A percentile compares a stretch with the other conserved stretches of the same genome.
These are phyloP conservation scores for Physaria fendleri DNA, from an alignment of 345 rosid species.

Conservation along the genomic window DNA sequence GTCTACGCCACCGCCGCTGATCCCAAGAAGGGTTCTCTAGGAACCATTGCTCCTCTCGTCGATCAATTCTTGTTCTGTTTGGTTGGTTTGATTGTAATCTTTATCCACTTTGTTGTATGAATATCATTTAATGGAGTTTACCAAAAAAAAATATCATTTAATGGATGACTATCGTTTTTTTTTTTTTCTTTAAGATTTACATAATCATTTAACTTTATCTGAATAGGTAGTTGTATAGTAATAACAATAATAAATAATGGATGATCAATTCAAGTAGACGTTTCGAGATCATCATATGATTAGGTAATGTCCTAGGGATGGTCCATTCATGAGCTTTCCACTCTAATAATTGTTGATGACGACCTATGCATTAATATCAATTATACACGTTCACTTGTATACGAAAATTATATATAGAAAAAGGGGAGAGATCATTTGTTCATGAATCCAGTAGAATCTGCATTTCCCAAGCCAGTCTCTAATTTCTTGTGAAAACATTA, in stretches of 20 bases:
- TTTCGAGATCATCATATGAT: slow-evolving; percentile 18
- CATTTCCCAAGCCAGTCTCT: slow-evolving; percentile 83
- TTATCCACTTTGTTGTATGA: slow-evolving; percentile 16
- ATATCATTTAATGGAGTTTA: too few species aligned
- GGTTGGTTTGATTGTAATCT: slow-evolving; percentile 6
- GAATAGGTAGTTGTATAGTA: neutral
- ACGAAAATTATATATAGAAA: neutral
- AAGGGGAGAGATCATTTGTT: slow-evolving; percentile 5
- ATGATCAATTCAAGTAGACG: slow-evolving; percentile 19
- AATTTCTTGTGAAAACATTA: slow-evolving; percentile 37
- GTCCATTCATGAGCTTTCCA: slow-evolving; percentile 97
- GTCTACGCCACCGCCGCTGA: slow-evolving; percentile 96
- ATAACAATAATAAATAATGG: slow-evolving; percentile 3
- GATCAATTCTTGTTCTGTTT: slow-evolving; percentile 1
- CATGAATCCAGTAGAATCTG: slow-evolving; percentile 71
- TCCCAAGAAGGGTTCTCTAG: slow-evolving; percentile 87
- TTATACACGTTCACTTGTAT: slow-evolving; percentile 7
- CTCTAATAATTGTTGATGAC: slow-evolving; percentile 87
- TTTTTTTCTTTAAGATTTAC: too few species aligned
- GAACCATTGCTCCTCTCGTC: slow-evolving; percentile 77
- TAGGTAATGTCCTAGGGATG: slow-evolving; percentile 32
- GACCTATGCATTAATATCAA: slow-evolving; percentile 35
- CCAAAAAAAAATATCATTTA: slow-evolving; percentile 13
- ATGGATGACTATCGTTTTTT: slow-evolving; percentile 5
- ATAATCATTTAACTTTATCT: neutral